Evolutionary conservation across 1,139 yeast species (phyloP).

Genomic region (Wickerhamiella pararugosa): DNA sequence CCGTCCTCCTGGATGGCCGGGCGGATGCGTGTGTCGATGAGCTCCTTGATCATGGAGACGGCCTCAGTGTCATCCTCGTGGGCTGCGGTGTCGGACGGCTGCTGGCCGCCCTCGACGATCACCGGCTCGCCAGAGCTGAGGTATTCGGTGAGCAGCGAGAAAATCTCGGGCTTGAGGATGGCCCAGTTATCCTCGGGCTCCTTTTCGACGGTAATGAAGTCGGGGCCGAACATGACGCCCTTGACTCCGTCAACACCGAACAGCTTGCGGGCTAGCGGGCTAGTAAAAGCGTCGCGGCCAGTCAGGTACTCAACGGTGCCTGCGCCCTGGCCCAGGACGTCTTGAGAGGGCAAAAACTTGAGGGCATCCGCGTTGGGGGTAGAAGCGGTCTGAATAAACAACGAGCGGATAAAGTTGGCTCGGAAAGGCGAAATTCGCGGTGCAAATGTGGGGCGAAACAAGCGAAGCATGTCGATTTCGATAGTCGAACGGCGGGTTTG

Average conservation of each 20-base stretch:
- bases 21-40: conserved; percentile 82
- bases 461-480: too few relatives aligned
- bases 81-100: conserved; percentile 33
- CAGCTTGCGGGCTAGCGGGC: conserved; percentile 69
- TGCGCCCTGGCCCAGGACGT: conserved; percentile 34
- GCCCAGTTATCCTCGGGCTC: conserved; percentile 45
- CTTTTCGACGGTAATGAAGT: conserved; percentile 80
- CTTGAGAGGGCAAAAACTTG: conserved; percentile 66
- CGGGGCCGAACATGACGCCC: conserved; percentile 76
- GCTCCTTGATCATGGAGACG: conserved; percentile 81
- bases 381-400: conserved; percentile 42
- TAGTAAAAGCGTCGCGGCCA: conserved; percentile 54
- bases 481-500: too few relatives aligned
- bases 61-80: conserved; percentile 60
- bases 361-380: conserved; percentile 92
- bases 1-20: conserved; percentile 82
- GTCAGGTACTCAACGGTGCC: conserved; percentile 46
- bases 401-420: conserved; percentile 9
- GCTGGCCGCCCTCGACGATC: conserved; percentile 34
- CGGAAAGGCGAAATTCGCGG: too few relatives aligned
- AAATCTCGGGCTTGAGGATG: conserved; percentile 73
- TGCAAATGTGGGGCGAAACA: too few relatives aligned
- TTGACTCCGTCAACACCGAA: conserved; percentile 76
- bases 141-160: conserved; percentile 70
- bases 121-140: conserved; percentile 58